Evolutionary conservation across 2,329 filamentous ascomycete genomes (phyloP).

Genomic region (Botrytis hyacinthi): DNA sequence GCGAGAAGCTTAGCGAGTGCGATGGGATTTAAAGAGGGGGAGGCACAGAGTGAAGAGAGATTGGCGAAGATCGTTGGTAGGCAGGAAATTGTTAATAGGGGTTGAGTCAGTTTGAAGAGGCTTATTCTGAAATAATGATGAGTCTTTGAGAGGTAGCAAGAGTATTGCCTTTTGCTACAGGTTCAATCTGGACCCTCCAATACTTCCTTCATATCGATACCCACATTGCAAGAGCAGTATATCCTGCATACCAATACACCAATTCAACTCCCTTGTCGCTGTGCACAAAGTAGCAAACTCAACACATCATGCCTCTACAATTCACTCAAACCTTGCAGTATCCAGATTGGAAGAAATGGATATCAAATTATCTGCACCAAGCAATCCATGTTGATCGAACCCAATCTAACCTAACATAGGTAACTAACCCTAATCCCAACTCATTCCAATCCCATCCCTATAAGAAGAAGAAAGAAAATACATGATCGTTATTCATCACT

Average conservation of each 20-base stretch:
- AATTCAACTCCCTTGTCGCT: not conserved
- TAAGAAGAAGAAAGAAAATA: not conserved
- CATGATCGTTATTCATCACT: not conserved
- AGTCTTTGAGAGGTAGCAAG: not conserved
- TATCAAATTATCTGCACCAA: not conserved
- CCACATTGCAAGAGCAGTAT: not conserved
- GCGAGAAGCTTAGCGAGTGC: constrained; percentile 60
- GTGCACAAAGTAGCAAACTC: not conserved
- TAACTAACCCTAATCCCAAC: not conserved
- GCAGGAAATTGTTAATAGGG: not conserved
- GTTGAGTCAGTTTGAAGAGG: not conserved
- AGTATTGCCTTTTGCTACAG: not conserved
- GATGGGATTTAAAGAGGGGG: constrained; percentile 52
- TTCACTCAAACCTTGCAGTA: not conserved
- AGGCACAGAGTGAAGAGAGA: constrained; percentile 52
- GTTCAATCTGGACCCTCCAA: not conserved
- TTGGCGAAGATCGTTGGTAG: constrained; percentile 39
- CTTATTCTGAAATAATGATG: not conserved
- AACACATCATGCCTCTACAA: not conserved
- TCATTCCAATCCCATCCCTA: not conserved
- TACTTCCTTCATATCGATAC: not conserved
- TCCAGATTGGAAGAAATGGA: not conserved
- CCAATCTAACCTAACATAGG: not conserved
- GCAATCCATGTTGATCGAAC: not conserved
- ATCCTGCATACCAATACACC: not conserved